phyloP scores from a whole-genome alignment of 768 basidiomycete genomes.

The Russula brevipes region DNA sequence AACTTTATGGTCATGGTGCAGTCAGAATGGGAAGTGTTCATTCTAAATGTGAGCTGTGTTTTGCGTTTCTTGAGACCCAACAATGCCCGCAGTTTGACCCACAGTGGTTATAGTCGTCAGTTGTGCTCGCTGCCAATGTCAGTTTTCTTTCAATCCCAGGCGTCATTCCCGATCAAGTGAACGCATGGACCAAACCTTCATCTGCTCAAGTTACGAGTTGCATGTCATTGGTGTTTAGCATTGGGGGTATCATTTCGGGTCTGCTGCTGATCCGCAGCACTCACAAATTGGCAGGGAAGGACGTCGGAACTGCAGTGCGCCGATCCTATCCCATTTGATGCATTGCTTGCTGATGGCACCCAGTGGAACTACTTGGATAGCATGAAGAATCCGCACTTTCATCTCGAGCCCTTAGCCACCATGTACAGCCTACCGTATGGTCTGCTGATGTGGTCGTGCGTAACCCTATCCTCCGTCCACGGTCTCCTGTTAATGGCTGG shows the following conservation, averaged over 20 bases:
- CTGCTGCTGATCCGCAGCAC: conserved; percentile 45
- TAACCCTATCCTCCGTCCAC: conserved; percentile 5
- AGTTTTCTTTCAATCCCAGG: conserved; percentile 35
- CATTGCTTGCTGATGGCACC: conserved; percentile 7
- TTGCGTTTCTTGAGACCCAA: neutral
- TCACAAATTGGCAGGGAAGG: conserved; percentile 36
- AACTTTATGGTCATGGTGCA: conserved; percentile 5
- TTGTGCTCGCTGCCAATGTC: conserved; percentile 34
- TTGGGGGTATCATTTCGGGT: conserved; percentile 46
- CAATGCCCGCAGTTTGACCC: no score
- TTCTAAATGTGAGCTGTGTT: conserved; percentile 12
- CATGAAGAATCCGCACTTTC: conserved; percentile 31
- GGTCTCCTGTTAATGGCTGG: neutral
- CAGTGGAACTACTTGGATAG: conserved; percentile 28
- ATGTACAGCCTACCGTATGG: conserved; percentile 52
- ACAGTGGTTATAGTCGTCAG: conserved; percentile 29
- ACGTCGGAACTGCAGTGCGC: conserved; percentile 23
- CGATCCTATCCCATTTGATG: conserved; percentile 15
- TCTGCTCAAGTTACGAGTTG: conserved; percentile 48
- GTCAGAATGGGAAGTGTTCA: conserved; percentile 16
- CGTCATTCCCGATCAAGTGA: conserved; percentile 20
- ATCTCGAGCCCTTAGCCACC: conserved; percentile 49
- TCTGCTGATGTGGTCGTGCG: conserved; percentile 57
- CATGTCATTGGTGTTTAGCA: conserved; percentile 43
- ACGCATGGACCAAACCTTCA: no score